phyloP scores from a whole-genome alignment of 768 basidiomycete species.

The Harrya chromipes region DNA sequence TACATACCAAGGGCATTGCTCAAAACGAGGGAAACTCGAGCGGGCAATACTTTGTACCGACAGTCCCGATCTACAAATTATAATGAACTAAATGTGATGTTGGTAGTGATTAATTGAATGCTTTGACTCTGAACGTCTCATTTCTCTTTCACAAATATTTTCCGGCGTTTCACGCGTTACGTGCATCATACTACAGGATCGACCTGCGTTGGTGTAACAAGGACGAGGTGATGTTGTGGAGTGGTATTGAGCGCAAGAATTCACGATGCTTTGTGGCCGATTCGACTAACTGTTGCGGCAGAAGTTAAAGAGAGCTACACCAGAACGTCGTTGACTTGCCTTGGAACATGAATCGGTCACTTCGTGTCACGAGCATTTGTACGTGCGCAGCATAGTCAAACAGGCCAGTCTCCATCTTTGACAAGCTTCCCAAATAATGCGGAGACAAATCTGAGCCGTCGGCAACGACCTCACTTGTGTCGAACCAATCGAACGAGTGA shows the following conservation, averaged over 20 bases:
- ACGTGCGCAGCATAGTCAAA: conserved; percentile 77
- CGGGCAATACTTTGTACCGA: no score
- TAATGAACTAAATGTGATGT: no score
- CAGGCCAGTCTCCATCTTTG: conserved; percentile 55
- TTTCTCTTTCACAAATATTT: conserved; percentile 64
- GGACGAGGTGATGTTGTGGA: conserved; percentile 57
- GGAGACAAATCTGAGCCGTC: conserved; percentile 58
- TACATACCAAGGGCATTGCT: no score
- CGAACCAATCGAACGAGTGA: conserved; percentile 85
- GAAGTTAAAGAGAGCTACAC: not conserved
- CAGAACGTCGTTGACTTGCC: conserved; percentile 33
- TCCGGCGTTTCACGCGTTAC: conserved; percentile 69
- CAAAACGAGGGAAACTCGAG: no score
- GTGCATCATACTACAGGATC: conserved; percentile 64
- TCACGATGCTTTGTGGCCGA: conserved; percentile 59
- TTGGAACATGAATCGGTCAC: conserved; percentile 56
- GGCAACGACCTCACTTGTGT: conserved; percentile 58
- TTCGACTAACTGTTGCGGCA: conserved; percentile 6
- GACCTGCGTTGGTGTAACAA: conserved; percentile 67
- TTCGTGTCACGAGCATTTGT: conserved; percentile 77
- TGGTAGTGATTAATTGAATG: no score
- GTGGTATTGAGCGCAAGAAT: conserved; percentile 69
- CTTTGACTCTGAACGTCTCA: no score
- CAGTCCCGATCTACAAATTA: no score
- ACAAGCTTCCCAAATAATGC: conserved; percentile 71